Base-by-base conservation (phyloP, 495 filamentous ascomycete species). In the Podospora fimiseda region DNA sequence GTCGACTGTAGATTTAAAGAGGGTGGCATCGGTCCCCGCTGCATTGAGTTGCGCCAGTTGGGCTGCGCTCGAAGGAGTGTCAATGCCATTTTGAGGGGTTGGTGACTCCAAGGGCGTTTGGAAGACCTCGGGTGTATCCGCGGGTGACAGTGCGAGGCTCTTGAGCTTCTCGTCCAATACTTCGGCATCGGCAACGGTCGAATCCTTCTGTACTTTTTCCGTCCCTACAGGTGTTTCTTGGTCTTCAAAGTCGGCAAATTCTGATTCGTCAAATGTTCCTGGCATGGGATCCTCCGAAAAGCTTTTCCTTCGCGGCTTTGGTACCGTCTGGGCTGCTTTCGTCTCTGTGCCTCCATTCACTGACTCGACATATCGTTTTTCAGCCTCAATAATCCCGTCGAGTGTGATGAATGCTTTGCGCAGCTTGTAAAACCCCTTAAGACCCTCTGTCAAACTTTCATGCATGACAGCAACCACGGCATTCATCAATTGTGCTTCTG, bases 391-490 rank as follows among this genome's bases (percentile, higher is more conserved):
- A 51, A 98, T 86, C 4, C 76, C 78, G 64, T 96, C 86, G 15
- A 98, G 73, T 3, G 92, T 87, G 20, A 87, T 72, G 62, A 86
- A 97, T 5, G 93, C 93, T 60, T 91, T 96, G 55, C 94, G 77
- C 63, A 98, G 65, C 65, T 91, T 93, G 65, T 96, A 96, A 58
- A 97, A 96, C 1, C 88, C 89, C 67, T 85, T 88, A 62, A 98
- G 80, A 42, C 83, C 89, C 59, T 97, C 93, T 0, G 92, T 93
- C 57, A 97, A 70, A 60, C 89, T 96, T 67, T 97, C 93, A 54
- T 91, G 94, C 58, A 96, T 73, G 8, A 97, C 87, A 1, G 80
- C 89, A 3, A 96, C 80, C 14, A 98, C 86, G 6, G 93, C 94
- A 60, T 78, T 79, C 87, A 96, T 95, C 47, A 98, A 70, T 59